Base-by-base conservation (phyloP, 495 filamentous ascomycete genomes). In the Aspergillus conjunctus region DNA sequence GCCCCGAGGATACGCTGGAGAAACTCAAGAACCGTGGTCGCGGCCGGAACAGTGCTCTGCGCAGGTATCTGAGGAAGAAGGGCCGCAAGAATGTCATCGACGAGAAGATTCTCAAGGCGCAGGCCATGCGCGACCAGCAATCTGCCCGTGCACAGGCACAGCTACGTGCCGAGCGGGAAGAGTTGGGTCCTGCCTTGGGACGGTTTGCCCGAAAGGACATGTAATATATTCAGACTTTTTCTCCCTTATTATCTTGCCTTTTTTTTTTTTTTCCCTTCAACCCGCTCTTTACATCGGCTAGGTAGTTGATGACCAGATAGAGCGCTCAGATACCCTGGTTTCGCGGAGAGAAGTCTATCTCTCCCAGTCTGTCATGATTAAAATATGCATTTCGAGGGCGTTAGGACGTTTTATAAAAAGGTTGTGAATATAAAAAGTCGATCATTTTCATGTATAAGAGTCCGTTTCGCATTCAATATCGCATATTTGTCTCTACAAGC, bases 61-160 rank as follows among this genome's bases (percentile, higher is more conserved):
- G 91, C 68, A 91, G 91, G 71, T 91, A 92, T 67, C 72, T 97
- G 61, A 79, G 93, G 68, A 98, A 97, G 87, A 93, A 91, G 79
- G 85, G 89, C 22, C 83, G 85, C 59, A 87, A 85, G 77, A 98
- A 98, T 70, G 85, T 98, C 60, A 89, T 98, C 71, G 95, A 98
- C 77, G 92, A 95, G 79, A 87, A 84, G 73, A 81, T 88, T 54
- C 65, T 89, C 69, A 85, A 82, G 71, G 82, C 90, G 45, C 84
- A 91, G 68, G 82, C 81, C 59, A 65, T 91, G 70, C 84, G 84
- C 73, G 86, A 88, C 66, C 82, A 85, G 60, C 84, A 87, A 51
- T 78, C 78, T 37, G 78, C 81, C 66, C 85, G 84, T 53, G 79
- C 80, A 20, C 86, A 87, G 65, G 84, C 87, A 68, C 83, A 82